Base-by-base conservation (phyloP, 805 yeast species). In the Wickerhamomyces chaumierensis region DNA sequence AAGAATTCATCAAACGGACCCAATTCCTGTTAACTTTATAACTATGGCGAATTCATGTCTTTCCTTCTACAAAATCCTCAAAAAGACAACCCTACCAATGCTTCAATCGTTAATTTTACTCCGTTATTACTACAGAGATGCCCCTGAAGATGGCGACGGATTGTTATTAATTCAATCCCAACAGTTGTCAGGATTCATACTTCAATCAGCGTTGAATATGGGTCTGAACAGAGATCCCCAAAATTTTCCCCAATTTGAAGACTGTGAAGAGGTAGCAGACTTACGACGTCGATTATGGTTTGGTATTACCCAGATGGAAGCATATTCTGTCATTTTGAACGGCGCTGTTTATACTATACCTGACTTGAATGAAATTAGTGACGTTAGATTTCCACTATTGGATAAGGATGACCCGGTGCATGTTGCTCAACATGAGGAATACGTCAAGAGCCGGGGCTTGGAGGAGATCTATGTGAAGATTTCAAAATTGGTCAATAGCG, bases 211-310 rank as follows among this genome's bases (percentile, higher is more conserved):
- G 0, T 42, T 62, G 16, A 51, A 62, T 3, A 46, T 70, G 41
- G 77, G 76, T 0, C 47, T 72, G 31, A 58, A 71, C 44, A 51
- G 72, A 36, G 78, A 72, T 34, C 75, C 76, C 0, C 49, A 47
- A 14, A 42, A 42, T 7, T 58, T 45, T 19, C 8, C 36, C 20
- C 52, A 39, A 43, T 39, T 36, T 2, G 17, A n/a, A 1, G 37
- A 35, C 15, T 37, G 46, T 37, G 11, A 36, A 12, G n/a, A 18
- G 8, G 44, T 36, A 15, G 33, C 41, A 1, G 45, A 48, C 25
- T 17, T 47, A 18, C 42, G 52, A 39, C 42, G 55, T 37, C 33
- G 45, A 2, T 3, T 50, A 12, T 50, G 55, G 55, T 43, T 37
- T 29, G 31, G 33, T 13, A 42, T 50, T 7, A 40, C 41, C 2